Conservation (phyloP, 768 basidiomycete species). For the Crucibulum laeve region DNA sequence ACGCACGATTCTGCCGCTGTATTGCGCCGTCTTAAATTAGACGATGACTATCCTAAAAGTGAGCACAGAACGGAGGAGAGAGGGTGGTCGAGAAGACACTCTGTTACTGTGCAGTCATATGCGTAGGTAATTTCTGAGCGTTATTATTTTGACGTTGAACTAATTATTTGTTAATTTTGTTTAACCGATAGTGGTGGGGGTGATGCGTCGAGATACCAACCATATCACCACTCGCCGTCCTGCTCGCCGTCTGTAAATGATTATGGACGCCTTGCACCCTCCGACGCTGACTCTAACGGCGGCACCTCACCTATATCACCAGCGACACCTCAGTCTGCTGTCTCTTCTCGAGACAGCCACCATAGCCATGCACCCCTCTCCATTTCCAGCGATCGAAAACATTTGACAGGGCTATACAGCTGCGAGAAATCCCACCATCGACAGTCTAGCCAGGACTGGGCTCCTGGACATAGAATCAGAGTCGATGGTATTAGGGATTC, state of each 20-base stretch:
- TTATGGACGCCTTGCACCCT: constrained; percentile 11
- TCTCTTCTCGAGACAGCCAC: constrained; percentile 11
- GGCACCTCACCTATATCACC: constrained; percentile 53
- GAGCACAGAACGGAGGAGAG: constrained; percentile 20
- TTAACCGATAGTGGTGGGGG: background rate
- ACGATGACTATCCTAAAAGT: constrained; percentile 36
- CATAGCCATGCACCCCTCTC: background rate
- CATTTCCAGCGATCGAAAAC: constrained; percentile 8
- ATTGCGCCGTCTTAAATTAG: constrained; percentile 54
- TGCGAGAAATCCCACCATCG: background rate
- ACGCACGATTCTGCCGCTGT: constrained; percentile 62
- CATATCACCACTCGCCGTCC: constrained; percentile 6
- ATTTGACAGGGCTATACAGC: background rate
- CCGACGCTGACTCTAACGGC: constrained; percentile 40
- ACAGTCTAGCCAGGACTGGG: constrained; percentile 6
- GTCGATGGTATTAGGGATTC: constrained; percentile 14
- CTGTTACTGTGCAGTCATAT: constrained; percentile 33
- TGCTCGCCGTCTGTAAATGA: constrained; percentile 7
- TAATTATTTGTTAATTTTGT: background rate
- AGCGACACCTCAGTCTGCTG: constrained; percentile 45
- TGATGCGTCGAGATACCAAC: background rate
- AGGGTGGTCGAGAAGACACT: constrained; percentile 36
- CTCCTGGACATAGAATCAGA: constrained; percentile 8
- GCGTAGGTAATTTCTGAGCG: constrained; percentile 11
- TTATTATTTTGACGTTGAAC: background rate